Evolutionary conservation across 1,284 basidiomycete genomes (phyloP).

Genomic region (Coriolopsis trogii): DNA sequence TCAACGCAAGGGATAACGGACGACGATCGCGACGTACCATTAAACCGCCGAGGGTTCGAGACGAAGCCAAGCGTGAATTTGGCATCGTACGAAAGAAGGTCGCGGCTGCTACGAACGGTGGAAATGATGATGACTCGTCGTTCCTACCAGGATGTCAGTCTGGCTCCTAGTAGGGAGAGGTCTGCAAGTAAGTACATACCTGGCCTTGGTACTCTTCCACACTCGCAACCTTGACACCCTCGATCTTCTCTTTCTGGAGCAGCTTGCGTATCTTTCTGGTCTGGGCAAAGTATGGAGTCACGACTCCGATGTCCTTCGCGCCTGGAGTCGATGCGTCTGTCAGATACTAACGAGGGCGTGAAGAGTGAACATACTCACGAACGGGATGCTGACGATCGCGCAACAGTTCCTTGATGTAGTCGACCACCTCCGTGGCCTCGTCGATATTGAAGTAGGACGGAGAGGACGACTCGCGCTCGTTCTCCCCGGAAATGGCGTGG

Average conservation of each 20-base stretch:
- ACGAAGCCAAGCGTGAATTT: constrained; percentile 51
- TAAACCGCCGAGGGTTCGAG: constrained; percentile 47
- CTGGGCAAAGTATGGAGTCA: constrained; percentile 59
- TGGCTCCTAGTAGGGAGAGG: not conserved
- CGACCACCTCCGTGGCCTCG: constrained; percentile 44
- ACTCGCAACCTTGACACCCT: constrained; percentile 53
- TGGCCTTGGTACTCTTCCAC: constrained; percentile 69
- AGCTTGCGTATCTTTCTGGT: constrained; percentile 46
- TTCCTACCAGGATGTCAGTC: constrained; percentile 34
- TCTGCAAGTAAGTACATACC: constrained; percentile 35
- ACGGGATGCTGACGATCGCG: constrained; percentile 12
- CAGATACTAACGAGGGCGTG: constrained; percentile 29
- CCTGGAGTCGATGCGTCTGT: not conserved
- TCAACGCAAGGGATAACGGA: not conserved
- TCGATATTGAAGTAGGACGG: constrained; percentile 54
- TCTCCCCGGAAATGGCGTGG: constrained; percentile 46
- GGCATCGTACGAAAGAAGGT: constrained; percentile 42
- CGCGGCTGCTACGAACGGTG: constrained; percentile 45
- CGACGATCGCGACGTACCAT: constrained; percentile 37
- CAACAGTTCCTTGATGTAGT: constrained; percentile 39
- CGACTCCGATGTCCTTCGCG: constrained; percentile 49
- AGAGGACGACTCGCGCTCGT: constrained; percentile 44
- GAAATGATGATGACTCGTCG: constrained; percentile 48
- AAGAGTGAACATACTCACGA: constrained; percentile 4
- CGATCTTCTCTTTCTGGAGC: constrained; percentile 35